Evolutionary conservation across 2,329 filamentous ascomycete genomes (phyloP).

Genomic region (Talaromyces sp.): DNA sequence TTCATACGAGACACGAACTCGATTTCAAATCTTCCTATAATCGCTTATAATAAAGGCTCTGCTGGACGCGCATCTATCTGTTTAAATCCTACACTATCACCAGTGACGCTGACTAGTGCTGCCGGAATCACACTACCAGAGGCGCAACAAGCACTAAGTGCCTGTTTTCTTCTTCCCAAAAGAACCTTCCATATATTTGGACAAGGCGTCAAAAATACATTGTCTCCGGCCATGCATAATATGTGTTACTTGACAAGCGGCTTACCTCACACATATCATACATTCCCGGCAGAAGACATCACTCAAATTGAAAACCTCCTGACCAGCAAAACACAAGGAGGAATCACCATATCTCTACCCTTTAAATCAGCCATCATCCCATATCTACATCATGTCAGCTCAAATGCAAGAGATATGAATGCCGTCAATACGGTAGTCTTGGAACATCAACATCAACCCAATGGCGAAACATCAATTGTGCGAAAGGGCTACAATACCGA

Average conservation of each 20-base stretch:
- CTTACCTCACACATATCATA: conserved; percentile 25
- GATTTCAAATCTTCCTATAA: conserved; percentile 12
- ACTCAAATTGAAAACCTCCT: conserved; percentile 16
- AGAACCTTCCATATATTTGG: conserved; percentile 29
- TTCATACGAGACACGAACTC: conserved; percentile 5
- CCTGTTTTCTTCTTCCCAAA: conserved; percentile 14
- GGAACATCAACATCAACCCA: conserved; percentile 6
- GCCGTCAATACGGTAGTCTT: conserved; percentile 33
- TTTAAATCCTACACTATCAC: conserved; percentile 26
- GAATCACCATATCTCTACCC: conserved; percentile 26
- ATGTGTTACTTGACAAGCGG: conserved; percentile 26
- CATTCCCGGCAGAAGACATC: conserved; percentile 8
- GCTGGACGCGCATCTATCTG: conserved; percentile 23
- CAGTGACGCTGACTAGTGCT: conserved; percentile 11
- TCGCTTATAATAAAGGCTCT: conserved; percentile 25
- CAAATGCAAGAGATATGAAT: conserved; percentile 28
- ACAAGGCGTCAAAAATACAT: conserved; percentile 22
- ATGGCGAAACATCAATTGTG: conserved; percentile 4
- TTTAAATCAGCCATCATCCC: conserved; percentile 30
- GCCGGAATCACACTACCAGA: conserved; percentile 10
- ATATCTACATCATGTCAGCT: conserved; percentile 22
- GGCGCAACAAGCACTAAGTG: conserved; percentile 15
- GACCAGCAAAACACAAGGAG: conserved; percentile 14
- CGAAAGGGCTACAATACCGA: conserved; percentile 34
- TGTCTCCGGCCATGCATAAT: conserved; percentile 32